Base-by-base conservation (phyloP, 2,329 filamentous ascomycete genomes). In the Aspergillus thermomutatus region DNA sequence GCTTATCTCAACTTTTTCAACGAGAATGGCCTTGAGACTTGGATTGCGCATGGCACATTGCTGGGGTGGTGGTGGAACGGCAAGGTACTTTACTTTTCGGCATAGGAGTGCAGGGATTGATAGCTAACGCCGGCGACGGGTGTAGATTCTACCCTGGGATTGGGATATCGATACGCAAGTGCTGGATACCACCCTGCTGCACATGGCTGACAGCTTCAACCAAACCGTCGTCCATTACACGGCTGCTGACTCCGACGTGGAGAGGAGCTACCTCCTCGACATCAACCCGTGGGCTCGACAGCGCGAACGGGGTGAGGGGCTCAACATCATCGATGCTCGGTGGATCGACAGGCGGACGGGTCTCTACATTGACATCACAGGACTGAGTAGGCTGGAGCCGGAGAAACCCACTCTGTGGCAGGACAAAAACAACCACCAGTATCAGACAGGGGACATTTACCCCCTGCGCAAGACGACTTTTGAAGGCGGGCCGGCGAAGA, bases 31-130 rank as follows among this genome's bases (percentile, higher is more conserved):
- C 75, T 91, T 60, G 89, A 93, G 74, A 93, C 91, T 0, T 94
- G 91, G 91, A 85, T 95, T 57, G 90, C 91, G 41, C 91, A 95
- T 72, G 91, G 91, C 50, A 92, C 90, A 4, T 76, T 94, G 50
- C 78, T 95, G 23, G 91, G 90, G 11, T 95, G 91, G 91, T 94
- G 89, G 89, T 95, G 91, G 91, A 93, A 91, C 70, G 79, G 79
- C 55, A 79, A 79, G 74, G 81, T 83, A 71, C 49, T n/a, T 43
- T 23, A 17, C 28, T 26, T n/a, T 23, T 53, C 27, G 8, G 19
- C 28, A 50, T 63, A 26, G 11, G 17, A 25, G 21, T 21, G 2
- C 6, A 26, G 21, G 21, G 23, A 11, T 23, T 57, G 19, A 50
- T 19, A 53, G 41, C 1, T 34, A 21, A 48, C 54, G 52, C 34